phyloP scores from a whole-genome alignment of 495 filamentous ascomycete genomes.

The Neohortaea acidophila region DNA sequence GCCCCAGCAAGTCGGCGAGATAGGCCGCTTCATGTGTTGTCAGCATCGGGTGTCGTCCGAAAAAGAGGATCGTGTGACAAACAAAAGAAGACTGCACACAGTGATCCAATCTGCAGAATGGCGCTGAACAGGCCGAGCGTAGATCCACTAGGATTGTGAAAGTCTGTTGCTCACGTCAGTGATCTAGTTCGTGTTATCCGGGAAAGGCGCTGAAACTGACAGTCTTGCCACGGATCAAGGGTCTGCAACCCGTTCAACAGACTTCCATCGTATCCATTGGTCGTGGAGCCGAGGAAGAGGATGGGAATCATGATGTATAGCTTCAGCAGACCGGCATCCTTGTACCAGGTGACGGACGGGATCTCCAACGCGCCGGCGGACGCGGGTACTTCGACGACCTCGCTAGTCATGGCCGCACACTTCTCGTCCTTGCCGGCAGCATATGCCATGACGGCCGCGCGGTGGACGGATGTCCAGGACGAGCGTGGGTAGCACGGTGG shows the following conservation, averaged over 20 bases:
- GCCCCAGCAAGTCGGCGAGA: slow-evolving; percentile 53
- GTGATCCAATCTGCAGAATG: slow-evolving; percentile 45
- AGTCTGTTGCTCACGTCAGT: slow-evolving; percentile 21
- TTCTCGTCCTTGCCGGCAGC: too few species aligned
- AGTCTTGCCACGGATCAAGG: slow-evolving; percentile 40
- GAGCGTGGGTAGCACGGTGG: too few species aligned
- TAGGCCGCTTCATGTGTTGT: too few species aligned
- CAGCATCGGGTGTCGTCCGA: too few species aligned
- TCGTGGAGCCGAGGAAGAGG: slow-evolving; percentile 46
- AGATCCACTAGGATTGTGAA: slow-evolving; percentile 29
- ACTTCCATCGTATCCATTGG: slow-evolving; percentile 56
- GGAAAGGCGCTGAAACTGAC: slow-evolving; percentile 32
- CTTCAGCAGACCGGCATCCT: slow-evolving; percentile 21
- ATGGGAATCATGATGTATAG: slow-evolving; percentile 28
- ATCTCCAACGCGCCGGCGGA: background rate
- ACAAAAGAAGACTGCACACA: slow-evolving; percentile 52
- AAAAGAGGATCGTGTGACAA: too few species aligned
- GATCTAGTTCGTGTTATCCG: background rate
- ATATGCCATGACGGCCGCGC: too few species aligned
- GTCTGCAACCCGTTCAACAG: slow-evolving; percentile 58
- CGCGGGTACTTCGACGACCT: too few species aligned
- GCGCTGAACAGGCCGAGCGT: slow-evolving; percentile 20
- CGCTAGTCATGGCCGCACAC: too few species aligned
- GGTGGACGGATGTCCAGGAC: too few species aligned
- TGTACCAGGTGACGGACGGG: slow-evolving; percentile 22